These are phyloP conservation scores for Pseudotsuga menziesii DNA, from an alignment of 75 land plant genomes.

Conservation along the genomic window DNA sequence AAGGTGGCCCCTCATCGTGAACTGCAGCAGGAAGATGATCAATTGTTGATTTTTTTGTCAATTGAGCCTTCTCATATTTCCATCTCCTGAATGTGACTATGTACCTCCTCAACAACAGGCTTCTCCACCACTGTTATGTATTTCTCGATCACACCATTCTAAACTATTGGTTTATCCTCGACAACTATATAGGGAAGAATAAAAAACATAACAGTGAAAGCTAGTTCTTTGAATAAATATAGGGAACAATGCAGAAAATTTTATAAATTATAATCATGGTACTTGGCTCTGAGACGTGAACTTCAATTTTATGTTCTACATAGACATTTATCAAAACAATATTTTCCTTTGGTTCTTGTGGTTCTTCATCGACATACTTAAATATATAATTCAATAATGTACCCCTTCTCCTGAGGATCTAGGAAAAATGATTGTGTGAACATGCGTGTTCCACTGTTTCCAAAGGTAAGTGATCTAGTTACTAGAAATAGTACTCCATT, in stretches of 20 bases:
- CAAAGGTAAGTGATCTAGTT: too few relatives aligned
- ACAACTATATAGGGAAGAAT: neutral
- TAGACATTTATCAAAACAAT: neutral
- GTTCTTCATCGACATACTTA: too few relatives aligned
- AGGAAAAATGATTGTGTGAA: too few relatives aligned
- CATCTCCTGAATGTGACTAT: neutral
- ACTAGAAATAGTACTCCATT: too few relatives aligned
- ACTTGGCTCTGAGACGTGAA: neutral
- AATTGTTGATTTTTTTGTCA: conserved; percentile 5
- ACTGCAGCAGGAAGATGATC: conserved; percentile 12
- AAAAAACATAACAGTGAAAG: neutral
- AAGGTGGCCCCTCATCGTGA: conserved; percentile 9
- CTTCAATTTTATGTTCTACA: neutral
- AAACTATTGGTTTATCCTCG: neutral
- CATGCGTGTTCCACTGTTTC: too few relatives aligned
- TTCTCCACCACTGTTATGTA: conserved; percentile 2
- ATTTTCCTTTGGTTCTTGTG: neutral
- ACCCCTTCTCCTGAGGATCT: too few relatives aligned
- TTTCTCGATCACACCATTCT: neutral
- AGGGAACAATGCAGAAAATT: neutral
- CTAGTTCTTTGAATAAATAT: neutral
- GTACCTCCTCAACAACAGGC: conserved; percentile 10
- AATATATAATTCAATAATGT: too few relatives aligned
- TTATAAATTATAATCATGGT: neutral
- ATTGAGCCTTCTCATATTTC: neutral